A percentile compares a stretch with the other conserved stretches of the same genome.
phyloP scores from a whole-genome alignment of 805 yeast genomes.

The Ogataea dorogensis region DNA sequence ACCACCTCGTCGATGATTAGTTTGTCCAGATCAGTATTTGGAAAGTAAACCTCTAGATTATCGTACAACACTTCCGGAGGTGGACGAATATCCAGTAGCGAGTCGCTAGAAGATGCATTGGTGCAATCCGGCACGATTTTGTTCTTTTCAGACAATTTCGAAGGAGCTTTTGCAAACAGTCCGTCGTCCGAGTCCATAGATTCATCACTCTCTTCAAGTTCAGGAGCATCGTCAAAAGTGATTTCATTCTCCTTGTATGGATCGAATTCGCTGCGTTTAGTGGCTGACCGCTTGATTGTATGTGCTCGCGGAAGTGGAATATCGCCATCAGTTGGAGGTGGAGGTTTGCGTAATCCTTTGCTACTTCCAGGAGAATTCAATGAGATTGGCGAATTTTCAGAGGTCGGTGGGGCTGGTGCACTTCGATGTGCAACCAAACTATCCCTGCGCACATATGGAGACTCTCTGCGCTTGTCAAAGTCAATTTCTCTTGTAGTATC shows the following conservation, averaged over 20 bases:
- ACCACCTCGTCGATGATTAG: conserved; percentile 79
- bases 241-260: conserved; percentile 70
- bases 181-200: conserved; percentile 53
- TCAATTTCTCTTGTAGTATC: conserved; percentile 67
- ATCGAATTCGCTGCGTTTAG: conserved; percentile 33
- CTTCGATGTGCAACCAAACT: conserved; percentile 65
- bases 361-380: conserved; percentile 4
- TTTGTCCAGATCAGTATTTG: conserved; percentile 86
- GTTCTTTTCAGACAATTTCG: conserved; percentile 8
- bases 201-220: conserved; percentile 34
- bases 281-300: conserved; percentile 17
- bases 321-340: conserved; percentile 21
- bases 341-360: conserved; percentile 24
- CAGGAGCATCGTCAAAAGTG: conserved; percentile 74
- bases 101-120: conserved; percentile 23
- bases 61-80: conserved; percentile 92
- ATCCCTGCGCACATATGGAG: conserved; percentile 57
- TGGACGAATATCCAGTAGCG: conserved; percentile 72
- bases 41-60: conserved; percentile 88
- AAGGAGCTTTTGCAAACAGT: conserved; percentile 55
- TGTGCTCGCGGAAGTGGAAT: conserved; percentile 13
- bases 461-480: conserved; percentile 72
- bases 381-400: conserved; percentile 11
- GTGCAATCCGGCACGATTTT: conserved; percentile 9
- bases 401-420: conserved; percentile 58